These are phyloP conservation scores for Solanum pennellii DNA, from an alignment of 257 asterid species.

Conservation along the genomic window DNA sequence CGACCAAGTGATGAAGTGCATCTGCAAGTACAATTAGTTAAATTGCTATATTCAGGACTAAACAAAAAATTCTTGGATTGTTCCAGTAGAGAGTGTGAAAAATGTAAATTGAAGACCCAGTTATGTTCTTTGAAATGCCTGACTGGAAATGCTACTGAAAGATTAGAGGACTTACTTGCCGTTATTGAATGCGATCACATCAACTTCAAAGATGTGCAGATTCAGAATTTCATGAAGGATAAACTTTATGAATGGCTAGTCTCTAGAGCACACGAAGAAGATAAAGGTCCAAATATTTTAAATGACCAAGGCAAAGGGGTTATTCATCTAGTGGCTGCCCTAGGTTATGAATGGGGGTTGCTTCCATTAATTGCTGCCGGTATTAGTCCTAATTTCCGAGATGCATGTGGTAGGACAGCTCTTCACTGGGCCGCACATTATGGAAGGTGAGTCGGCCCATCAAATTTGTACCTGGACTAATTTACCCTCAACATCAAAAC, in stretches of 20 bases:
- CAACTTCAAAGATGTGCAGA: constrained; percentile 1
- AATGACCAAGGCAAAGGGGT: constrained; percentile 20
- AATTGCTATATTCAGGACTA: constrained; percentile 4
- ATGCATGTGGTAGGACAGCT: constrained; percentile 21
- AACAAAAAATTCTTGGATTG: constrained; percentile 8
- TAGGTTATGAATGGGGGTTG: constrained; percentile 18
- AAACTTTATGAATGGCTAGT: constrained; percentile 16
- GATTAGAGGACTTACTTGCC: background rate
- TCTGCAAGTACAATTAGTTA: constrained; percentile 2
- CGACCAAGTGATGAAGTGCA: constrained; percentile 7
- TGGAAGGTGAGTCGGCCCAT: constrained; percentile 10
- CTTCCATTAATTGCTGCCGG: constrained; percentile 12
- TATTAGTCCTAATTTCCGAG: constrained; percentile 16
- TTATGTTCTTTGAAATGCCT: background rate
- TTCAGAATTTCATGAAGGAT: constrained; percentile 7
- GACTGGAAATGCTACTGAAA: background rate
- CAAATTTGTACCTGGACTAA: background rate
- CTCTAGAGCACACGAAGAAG: constrained; percentile 15
- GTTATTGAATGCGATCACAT: background rate
- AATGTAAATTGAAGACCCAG: constrained; percentile 6
- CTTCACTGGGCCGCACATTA: constrained; percentile 22
- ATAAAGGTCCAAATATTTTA: constrained; percentile 11
- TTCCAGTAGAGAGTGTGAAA: constrained; percentile 8
- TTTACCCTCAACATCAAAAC: background rate
- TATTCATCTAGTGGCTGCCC: constrained; percentile 18